These are phyloP conservation scores for Fusarium subtropicale DNA, from an alignment of 2,329 filamentous ascomycete species.

Conservation along the genomic window DNA sequence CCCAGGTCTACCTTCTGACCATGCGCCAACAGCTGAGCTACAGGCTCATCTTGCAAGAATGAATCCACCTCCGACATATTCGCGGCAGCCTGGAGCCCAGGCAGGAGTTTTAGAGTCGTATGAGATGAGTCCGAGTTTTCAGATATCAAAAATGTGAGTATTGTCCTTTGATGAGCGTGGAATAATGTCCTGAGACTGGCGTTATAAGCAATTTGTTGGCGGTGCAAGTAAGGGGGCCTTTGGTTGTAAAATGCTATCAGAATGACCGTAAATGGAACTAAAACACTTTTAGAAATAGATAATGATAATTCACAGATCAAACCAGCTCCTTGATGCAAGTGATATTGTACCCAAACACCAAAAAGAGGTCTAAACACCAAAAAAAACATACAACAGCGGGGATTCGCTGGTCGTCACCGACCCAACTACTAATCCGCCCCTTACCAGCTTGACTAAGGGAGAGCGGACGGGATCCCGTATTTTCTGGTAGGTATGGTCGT, in stretches of 20 bases:
- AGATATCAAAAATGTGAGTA: background rate
- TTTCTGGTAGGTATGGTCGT: background rate
- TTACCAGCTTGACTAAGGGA: too few relatives aligned
- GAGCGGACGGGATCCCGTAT: background rate
- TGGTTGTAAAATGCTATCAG: background rate
- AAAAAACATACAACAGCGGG: too few relatives aligned
- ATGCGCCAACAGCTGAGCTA: constrained; percentile 46
- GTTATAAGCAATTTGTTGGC: background rate
- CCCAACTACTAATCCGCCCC: too few relatives aligned
- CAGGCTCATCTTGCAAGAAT: constrained; percentile 37
- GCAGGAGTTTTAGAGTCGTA: constrained; percentile 53
- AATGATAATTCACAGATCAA: background rate
- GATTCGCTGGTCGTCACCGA: too few relatives aligned
- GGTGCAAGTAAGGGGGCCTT: background rate
- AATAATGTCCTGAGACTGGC: background rate
- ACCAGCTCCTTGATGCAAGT: too few relatives aligned
- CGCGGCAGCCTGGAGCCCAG: constrained; percentile 48
- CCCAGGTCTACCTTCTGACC: constrained; percentile 42
- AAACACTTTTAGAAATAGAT: background rate
- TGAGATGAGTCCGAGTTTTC: constrained; percentile 43
- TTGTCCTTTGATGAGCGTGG: background rate
- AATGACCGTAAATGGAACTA: background rate
- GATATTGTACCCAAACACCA: too few relatives aligned
- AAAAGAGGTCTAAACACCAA: too few relatives aligned
- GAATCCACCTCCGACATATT: constrained; percentile 30